Evolutionary conservation across 1,284 basidiomycete species (phyloP).

Genomic region (Vanrija sp.): DNA sequence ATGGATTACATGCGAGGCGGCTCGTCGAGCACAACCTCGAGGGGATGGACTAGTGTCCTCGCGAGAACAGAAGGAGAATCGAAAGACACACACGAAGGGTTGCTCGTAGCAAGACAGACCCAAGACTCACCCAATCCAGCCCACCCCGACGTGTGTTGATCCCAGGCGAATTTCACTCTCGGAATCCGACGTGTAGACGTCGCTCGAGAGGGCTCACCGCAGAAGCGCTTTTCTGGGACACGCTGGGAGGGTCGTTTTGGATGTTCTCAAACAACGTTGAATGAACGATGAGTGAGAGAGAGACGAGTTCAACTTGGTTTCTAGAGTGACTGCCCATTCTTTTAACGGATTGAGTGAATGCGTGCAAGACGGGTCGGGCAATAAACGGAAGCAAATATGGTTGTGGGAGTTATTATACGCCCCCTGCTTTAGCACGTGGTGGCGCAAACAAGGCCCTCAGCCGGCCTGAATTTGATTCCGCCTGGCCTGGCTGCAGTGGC

Average conservation of each 20-base stretch:
- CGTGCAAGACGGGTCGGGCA: too few species aligned
- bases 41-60: too few species aligned
- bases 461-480: too few species aligned
- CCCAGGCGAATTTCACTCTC: not conserved
- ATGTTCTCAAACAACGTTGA: not conserved
- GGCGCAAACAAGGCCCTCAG: too few species aligned
- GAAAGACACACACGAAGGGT: not conserved
- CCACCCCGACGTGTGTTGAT: constrained; percentile 2
- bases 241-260: constrained; percentile 5
- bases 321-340: too few species aligned
- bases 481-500: too few species aligned
- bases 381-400: too few species aligned
- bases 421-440: too few species aligned
- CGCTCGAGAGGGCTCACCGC: not conserved
- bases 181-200: not conserved
- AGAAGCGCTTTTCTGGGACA: not conserved
- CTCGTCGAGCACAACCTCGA: not conserved
- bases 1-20: not conserved
- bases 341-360: too few species aligned
- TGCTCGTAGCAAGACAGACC: not conserved
- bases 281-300: not conserved
- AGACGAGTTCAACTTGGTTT: not conserved
- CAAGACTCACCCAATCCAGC: constrained; percentile 6
- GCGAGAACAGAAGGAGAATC: too few species aligned
- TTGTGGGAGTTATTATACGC: too few species aligned